Base-by-base conservation (phyloP, 1,284 basidiomycete genomes). In the Apiotrichum siamense region DNA sequence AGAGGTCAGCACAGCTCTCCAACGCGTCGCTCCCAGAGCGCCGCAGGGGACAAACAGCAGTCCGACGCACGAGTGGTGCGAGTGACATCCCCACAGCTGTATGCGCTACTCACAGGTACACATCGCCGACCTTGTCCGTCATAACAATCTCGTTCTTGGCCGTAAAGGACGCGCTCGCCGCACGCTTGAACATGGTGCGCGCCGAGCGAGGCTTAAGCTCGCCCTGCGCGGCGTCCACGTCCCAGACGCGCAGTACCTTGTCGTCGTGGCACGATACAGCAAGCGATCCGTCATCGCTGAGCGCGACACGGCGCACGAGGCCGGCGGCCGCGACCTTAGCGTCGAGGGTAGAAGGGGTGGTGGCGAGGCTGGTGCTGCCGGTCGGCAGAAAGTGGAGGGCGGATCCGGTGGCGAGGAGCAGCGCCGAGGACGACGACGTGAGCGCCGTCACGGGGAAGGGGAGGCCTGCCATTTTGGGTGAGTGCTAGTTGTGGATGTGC, bases 211-310 rank as follows among this genome's bases (percentile, higher is more conserved):
- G 49, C 20, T n/a, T 26, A 18, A 49, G 38, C 44, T 35, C n/a
- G n/a, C n/a, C n/a, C 40, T 3, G 26, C 47, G 23, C 24, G 1
- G 20, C 18, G 15, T 35, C n/a, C 49, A 89, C 55, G 20, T 79
- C 76, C 83, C 86, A 91, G 3, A 92, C 77, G 56, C 81, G 83
- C 59, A 96, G 73, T 45, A 73, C 72, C 71, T 96, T 96, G 72
- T 91, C 87, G 49, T 92, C 87, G 12, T 81, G 84, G 0, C 79
- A 76, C 2, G 83, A 86, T 7, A 81, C 80, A 10, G 88, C 72
- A 63, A 83, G 78, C 29, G 63, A 72, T 47, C 73, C 76, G 0
- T 73, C 73, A 0, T 62, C 46, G 59, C 81, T 79, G 11, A 85
- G 70, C 1, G 81, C 81, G 15, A 81, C 76, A 58, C 81, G 82